phyloP scores from a whole-genome alignment of 2,329 filamentous ascomycete genomes.

The Claviceps maximensis region DNA sequence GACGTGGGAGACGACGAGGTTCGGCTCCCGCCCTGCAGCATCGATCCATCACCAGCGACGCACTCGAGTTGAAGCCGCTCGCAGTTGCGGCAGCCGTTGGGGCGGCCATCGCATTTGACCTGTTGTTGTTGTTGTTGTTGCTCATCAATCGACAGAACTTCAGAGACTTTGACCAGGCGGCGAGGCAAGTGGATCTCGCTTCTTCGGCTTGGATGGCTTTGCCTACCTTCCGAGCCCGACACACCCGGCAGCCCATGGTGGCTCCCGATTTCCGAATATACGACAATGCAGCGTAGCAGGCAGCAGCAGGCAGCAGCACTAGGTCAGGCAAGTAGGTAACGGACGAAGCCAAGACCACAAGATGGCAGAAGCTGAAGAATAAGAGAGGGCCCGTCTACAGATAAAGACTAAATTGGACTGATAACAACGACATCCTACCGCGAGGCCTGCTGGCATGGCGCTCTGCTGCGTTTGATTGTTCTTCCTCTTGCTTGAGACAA shows the following conservation, averaged over 20 bases:
- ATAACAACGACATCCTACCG: not conserved
- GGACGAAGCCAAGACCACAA: not conserved
- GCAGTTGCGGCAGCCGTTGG: slow-evolving; percentile 28
- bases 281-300: not conserved
- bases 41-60: slow-evolving; percentile 22
- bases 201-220: not conserved
- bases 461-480: too few relatives aligned
- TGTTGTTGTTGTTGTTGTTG: slow-evolving; percentile 7
- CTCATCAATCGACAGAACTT: not conserved
- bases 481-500: too few relatives aligned
- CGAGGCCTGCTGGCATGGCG: not conserved
- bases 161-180: not conserved
- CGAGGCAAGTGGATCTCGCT: not conserved
- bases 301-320: not conserved
- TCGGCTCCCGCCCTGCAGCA: slow-evolving; percentile 12
- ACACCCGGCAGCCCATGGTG: slow-evolving; percentile 24
- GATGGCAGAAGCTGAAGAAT: not conserved
- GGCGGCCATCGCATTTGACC: slow-evolving; percentile 30
- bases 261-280: too few relatives aligned
- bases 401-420: not conserved
- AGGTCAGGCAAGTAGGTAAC: too few relatives aligned
- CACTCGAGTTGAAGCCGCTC: slow-evolving; percentile 29
- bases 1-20: slow-evolving; percentile 17
- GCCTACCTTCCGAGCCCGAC: slow-evolving; percentile 26
- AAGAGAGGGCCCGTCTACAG: not conserved